Evolutionary conservation across 805 yeast species (phyloP).

Genomic region (Kuraishia hungarica): DNA sequence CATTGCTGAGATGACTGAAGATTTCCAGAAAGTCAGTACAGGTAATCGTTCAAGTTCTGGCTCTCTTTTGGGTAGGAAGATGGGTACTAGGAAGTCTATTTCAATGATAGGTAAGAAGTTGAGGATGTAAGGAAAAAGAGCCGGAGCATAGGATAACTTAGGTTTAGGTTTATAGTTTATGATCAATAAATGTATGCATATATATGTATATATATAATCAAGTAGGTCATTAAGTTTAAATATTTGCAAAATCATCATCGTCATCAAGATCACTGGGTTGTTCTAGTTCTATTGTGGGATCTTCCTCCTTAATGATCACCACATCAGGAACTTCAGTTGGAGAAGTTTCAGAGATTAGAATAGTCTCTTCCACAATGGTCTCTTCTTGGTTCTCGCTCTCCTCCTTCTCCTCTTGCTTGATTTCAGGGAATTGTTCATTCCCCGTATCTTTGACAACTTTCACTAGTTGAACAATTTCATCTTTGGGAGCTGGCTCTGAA

Average conservation of each 20-base stretch:
- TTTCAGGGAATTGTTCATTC: not conserved
- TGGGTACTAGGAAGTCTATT: not conserved
- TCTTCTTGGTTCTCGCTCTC: not conserved
- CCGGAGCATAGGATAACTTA: too few species aligned
- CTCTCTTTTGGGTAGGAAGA: not conserved
- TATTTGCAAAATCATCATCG: not conserved
- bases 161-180: too few species aligned
- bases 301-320: not conserved
- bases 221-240: too few species aligned
- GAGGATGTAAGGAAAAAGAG: not conserved
- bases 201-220: too few species aligned
- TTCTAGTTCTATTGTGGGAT: not conserved
- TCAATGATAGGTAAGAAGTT: not conserved
- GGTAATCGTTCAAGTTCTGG: not conserved
- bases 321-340: slow-evolving; percentile 4
- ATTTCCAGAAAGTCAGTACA: not conserved
- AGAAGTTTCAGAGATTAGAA: slow-evolving; percentile 1
- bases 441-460: not conserved
- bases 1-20: not conserved
- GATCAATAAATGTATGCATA: not conserved
- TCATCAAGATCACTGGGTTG: not conserved
- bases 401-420: not conserved
- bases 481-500: slow-evolving; percentile 10
- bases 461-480: slow-evolving; percentile 10
- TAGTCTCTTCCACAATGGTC: not conserved